phyloP scores from a whole-genome alignment of 306 rosid genomes.

The Rosa chinensis region DNA sequence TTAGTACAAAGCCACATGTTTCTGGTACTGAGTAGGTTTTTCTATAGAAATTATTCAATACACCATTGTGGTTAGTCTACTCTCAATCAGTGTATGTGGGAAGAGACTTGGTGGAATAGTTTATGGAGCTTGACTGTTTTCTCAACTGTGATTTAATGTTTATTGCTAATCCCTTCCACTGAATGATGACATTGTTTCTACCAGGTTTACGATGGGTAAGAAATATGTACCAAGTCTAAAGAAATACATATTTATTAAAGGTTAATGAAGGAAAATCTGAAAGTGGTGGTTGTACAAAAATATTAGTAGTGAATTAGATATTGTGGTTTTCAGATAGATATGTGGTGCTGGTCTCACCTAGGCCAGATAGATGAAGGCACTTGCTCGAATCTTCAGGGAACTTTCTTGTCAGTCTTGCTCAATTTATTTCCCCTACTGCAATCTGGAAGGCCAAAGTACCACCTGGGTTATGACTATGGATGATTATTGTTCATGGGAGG shows the following conservation, averaged over 20 bases:
- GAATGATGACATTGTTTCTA: neutral
- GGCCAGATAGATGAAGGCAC: neutral
- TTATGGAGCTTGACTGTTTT: constrained; percentile 1
- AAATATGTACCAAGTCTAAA: neutral
- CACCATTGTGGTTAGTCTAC: neutral
- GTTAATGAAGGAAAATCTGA: neutral
- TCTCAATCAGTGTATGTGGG: neutral
- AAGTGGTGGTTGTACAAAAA: neutral
- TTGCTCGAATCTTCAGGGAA: neutral
- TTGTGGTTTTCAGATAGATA: neutral
- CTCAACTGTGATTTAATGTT: neutral
- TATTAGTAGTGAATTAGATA: neutral
- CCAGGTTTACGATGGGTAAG: neutral
- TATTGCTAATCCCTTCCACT: neutral
- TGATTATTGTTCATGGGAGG: neutral
- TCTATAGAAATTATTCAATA: neutral
- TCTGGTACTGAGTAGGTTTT: neutral
- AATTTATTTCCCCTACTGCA: neutral
- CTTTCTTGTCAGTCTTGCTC: neutral
- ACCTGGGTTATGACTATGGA: neutral
- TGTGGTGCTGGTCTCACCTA: neutral
- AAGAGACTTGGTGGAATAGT: neutral
- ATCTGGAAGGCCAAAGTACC: neutral
- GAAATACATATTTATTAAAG: neutral
- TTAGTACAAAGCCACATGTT: neutral